Conservation (phyloP, 768 basidiomycete species). For the Hemileccinum impolitum region DNA sequence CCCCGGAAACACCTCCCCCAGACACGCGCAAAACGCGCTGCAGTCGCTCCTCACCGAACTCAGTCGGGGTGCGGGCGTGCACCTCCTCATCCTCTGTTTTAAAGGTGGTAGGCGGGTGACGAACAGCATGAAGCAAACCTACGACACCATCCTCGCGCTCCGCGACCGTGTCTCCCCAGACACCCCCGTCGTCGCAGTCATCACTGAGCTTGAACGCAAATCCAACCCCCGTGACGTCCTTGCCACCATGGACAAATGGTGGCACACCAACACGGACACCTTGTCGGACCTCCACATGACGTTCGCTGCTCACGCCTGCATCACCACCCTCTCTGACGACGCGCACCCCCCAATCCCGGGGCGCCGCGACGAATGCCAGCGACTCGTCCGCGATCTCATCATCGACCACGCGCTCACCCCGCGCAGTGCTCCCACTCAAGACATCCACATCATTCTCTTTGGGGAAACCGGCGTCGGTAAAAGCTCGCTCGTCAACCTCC, state of each 20-base stretch:
- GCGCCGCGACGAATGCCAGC: constrained; percentile 23
- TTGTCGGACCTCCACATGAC: constrained; percentile 10
- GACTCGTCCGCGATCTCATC: constrained; percentile 22
- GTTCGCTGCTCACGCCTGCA: constrained; percentile 21
- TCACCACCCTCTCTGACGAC: constrained; percentile 22
- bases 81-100: constrained; percentile 21
- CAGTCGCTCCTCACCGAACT: constrained; percentile 24
- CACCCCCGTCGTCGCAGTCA: constrained; percentile 17
- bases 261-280: constrained; percentile 11
- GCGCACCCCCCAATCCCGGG: constrained; percentile 11
- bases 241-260: constrained; percentile 22
- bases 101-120: constrained; percentile 19
- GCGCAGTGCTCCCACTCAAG: constrained; percentile 14
- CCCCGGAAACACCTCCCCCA: constrained; percentile 12
- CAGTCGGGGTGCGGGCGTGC: constrained; percentile 10
- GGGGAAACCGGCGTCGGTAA: constrained; percentile 39
- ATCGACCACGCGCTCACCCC: constrained; percentile 22
- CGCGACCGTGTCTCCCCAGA: constrained; percentile 16
- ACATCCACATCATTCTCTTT: constrained; percentile 37
- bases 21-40: constrained; percentile 16
- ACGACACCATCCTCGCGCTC: constrained; percentile 14
- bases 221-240: constrained; percentile 7
- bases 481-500: constrained; percentile 37
- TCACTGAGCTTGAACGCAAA: constrained; percentile 19
- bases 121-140: constrained; percentile 18